These are phyloP conservation scores for Trypanosoma platydactyli DNA, from an alignment of 208 protist genomes.

Conservation along the genomic window DNA sequence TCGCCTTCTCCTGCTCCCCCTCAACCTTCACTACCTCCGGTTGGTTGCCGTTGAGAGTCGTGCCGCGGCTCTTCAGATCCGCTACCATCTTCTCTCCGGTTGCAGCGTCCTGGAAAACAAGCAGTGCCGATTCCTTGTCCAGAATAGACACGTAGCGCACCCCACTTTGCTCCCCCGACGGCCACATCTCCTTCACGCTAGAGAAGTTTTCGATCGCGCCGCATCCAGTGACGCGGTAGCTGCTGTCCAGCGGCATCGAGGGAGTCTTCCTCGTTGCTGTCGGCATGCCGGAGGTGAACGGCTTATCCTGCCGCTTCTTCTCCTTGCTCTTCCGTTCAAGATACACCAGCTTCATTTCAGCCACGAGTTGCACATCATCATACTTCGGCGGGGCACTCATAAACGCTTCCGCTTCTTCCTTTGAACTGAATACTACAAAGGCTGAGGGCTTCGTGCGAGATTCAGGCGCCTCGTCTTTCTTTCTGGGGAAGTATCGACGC, in stretches of 20 bases:
- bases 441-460: conserved; percentile 77
- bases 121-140: conserved; percentile 53
- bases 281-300: neutral
- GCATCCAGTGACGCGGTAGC: conserved; percentile 70
- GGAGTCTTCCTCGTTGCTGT: conserved; percentile 36
- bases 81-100: conserved; percentile 76
- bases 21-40: conserved; percentile 66
- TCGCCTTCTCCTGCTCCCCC: conserved; percentile 62
- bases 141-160: conserved; percentile 87
- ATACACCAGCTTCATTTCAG: conserved; percentile 82
- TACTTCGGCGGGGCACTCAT: conserved; percentile 52
- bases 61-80: conserved; percentile 59
- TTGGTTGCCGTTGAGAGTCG: conserved; percentile 79
- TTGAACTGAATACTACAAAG: conserved; percentile 80
- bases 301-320: conserved; percentile 28
- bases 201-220: conserved; percentile 70
- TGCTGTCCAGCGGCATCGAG: conserved; percentile 78
- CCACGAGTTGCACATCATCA: conserved; percentile 67
- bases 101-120: conserved; percentile 86
- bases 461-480: conserved; percentile 57
- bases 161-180: conserved; percentile 78
- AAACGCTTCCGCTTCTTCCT: conserved; percentile 73
- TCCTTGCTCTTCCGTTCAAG: conserved; percentile 65
- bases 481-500: conserved; percentile 78
- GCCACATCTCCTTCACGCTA: conserved; percentile 82